Evolutionary conservation across 441 rosid genomes (phyloP).

Genomic region (Erodium texanum): DNA sequence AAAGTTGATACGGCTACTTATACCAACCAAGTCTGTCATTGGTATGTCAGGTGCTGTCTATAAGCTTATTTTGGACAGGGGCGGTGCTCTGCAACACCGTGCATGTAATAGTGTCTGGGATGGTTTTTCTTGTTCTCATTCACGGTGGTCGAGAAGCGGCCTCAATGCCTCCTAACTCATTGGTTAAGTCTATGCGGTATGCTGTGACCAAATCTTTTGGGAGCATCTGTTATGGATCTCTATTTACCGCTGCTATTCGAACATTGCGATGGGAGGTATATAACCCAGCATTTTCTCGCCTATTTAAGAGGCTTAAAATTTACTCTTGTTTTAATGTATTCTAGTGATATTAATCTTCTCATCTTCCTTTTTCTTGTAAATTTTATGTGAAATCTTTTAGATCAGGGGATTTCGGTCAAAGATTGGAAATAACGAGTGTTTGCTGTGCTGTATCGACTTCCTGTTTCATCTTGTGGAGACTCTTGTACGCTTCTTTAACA

Average conservation of each 20-base stretch:
- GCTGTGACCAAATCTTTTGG: slow-evolving; percentile 91
- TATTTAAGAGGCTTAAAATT: not conserved
- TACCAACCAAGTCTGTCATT: slow-evolving; percentile 21
- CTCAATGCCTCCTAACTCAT: slow-evolving; percentile 65
- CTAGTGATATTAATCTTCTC: not conserved
- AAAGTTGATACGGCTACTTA: slow-evolving; percentile 15
- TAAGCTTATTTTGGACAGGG: slow-evolving; percentile 96
- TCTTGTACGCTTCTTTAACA: slow-evolving; percentile 92
- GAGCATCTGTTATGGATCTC: slow-evolving; percentile 93
- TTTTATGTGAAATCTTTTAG: slow-evolving; percentile 28
- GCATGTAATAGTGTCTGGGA: slow-evolving; percentile 91
- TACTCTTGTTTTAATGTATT: slow-evolving; percentile 1
- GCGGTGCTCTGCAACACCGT: slow-evolving; percentile 90
- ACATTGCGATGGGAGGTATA: slow-evolving; percentile 92
- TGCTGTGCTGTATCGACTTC: slow-evolving; percentile 90
- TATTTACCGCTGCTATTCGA: slow-evolving; percentile 91
- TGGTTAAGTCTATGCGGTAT: slow-evolving; percentile 56
- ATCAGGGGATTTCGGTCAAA: slow-evolving; percentile 91
- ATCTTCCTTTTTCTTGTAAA: slow-evolving; percentile 13
- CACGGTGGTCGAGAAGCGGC: slow-evolving; percentile 68
- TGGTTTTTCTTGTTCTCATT: slow-evolving; percentile 80
- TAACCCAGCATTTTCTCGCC: slow-evolving; percentile 12
- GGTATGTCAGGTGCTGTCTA: slow-evolving; percentile 62
- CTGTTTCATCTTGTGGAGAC: slow-evolving; percentile 89
- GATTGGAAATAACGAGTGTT: slow-evolving; percentile 88